Evolutionary conservation across 2,329 filamentous ascomycete species (phyloP), one percentile per base, ranked within the genome.

Genomic region (Massarina eburnea): DNA sequence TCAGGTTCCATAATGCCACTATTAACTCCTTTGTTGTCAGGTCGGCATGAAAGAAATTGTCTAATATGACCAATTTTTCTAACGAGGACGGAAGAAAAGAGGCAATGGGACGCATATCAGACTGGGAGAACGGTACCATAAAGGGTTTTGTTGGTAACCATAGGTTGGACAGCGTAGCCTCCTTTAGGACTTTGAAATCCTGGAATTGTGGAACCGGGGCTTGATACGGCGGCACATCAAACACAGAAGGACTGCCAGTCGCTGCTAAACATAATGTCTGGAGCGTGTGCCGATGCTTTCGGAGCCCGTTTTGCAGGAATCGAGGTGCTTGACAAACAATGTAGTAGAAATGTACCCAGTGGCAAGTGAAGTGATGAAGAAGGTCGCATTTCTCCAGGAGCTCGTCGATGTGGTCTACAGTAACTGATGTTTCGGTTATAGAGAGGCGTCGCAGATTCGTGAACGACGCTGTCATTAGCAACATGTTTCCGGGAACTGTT

Each of bases 341-440:
- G 10, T 52, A 17, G 1, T 54, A 21, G 18, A 33, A 8, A 1
- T 9, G 3, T 9, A 36, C 38, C 64, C 62, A 67, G 10, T 41
- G 40, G 33, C 56, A 64, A 4, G 39, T 36, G 17, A 67, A 51
- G 15, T 62, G 51, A 24, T 45, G 51, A 4, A 67, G 30, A 2
- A 41, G 39, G 1, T 52, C 27, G 37, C 59, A 66, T 1, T 41
- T 45, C 7, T 14, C 24, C 5, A 52, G 30, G 1, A 64, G 8
- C 0, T 46, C 9, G 2, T 40, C 32, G 1, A 64, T 22, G 4
- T 55, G 41, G 1, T 49, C 7, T 4, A 61, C 29, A 1, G 44
- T 39, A 1, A 61, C 42, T 6, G 27, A 30, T 27, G 57, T 59
- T 29, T 61, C 41, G 1, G 45, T 55, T 1, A 66, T 43, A 8